Base-by-base conservation (phyloP, 345 rosid species). In the Erysimum cheiranthoides region DNA sequence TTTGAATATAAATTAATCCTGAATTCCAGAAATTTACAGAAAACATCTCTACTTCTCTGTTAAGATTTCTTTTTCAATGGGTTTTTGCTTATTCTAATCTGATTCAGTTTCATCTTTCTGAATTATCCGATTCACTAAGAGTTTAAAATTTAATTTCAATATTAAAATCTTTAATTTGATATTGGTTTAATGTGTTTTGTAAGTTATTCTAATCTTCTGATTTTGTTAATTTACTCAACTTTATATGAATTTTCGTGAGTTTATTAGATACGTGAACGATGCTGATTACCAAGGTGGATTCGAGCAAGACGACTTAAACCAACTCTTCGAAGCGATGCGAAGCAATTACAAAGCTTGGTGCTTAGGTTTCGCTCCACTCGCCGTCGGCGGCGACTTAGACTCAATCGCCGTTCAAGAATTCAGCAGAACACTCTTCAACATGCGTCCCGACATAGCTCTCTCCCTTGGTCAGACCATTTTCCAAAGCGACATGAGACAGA, bases 361-460 rank as follows among this genome's bases (percentile, higher is more conserved):
- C 57, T 73, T 88, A 11, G 98, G 97, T 6, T 94, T 94, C 45
- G 97, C 98, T 0, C 98, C 98, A 7, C 74, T 94, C 6, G 84
- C 82, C 0, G 87, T 94, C 0, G 97, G 98, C 0, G 97, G 97
- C 3, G 98, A 94, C 88, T 68, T 94, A 85, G 97, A 94, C 40
- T 90, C 96, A 0, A 76, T 85, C 40, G 95, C 95, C 11, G 93
- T 92, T 39, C 98, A 94, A 74, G 98, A 94, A 83, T 94, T 91
- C 71, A 90, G 97, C 76, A 85, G 98, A 28, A 92, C 97, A 2
- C 85, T 92, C 0, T 94, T 92, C 92, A 94, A 94, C 81, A 92
- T 94, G 96, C 76, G 96, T 68, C 98, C 97, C 0, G 97, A 94
- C 84, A 92, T 94, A 47, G 93, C 98, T 62, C 79, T 94, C 0